These are phyloP conservation scores for Dothideomycetes sp. DNA, from an alignment of 2,329 filamentous ascomycete genomes.

Conservation along the genomic window DNA sequence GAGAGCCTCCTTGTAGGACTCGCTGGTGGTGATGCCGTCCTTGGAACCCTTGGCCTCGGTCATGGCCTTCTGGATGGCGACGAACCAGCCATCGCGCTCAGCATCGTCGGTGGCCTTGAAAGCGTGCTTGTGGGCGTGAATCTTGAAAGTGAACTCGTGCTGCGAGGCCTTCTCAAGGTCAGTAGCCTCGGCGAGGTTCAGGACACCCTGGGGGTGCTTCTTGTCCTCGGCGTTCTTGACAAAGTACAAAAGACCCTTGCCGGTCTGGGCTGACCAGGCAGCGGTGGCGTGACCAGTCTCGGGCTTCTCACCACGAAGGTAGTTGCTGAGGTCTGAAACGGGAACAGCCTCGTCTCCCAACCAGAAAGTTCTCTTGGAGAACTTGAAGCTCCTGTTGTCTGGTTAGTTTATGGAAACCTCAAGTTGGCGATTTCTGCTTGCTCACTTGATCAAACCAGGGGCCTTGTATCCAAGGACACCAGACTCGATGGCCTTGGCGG, in stretches of 20 bases:
- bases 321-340: conserved; percentile 62
- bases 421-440: conserved; percentile 17
- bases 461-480: conserved; percentile 85
- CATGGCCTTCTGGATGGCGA: conserved; percentile 71
- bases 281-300: conserved; percentile 67
- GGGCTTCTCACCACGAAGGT: conserved; percentile 83
- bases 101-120: conserved; percentile 70
- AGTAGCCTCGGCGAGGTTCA: conserved; percentile 63
- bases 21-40: conserved; percentile 62
- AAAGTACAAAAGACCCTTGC: conserved; percentile 90
- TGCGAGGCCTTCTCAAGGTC: conserved; percentile 68
- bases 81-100: conserved; percentile 89
- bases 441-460: conserved; percentile 83
- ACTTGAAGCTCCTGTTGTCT: conserved; percentile 66
- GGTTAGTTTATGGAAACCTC: conserved; percentile 12
- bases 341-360: conserved; percentile 58
- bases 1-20: conserved; percentile 79
- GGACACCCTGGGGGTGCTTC: conserved; percentile 66
- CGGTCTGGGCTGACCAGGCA: conserved; percentile 86
- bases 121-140: conserved; percentile 81
- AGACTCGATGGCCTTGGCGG: conserved; percentile 52
- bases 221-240: conserved; percentile 78
- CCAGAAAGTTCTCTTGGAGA: conserved; percentile 84
- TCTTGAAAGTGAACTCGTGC: conserved; percentile 77
- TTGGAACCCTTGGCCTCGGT: conserved; percentile 76